Evolutionary conservation across 139 green algal species (phyloP), one percentile per base, ranked within the genome.

Genomic region (Medakamo hakoo): DNA sequence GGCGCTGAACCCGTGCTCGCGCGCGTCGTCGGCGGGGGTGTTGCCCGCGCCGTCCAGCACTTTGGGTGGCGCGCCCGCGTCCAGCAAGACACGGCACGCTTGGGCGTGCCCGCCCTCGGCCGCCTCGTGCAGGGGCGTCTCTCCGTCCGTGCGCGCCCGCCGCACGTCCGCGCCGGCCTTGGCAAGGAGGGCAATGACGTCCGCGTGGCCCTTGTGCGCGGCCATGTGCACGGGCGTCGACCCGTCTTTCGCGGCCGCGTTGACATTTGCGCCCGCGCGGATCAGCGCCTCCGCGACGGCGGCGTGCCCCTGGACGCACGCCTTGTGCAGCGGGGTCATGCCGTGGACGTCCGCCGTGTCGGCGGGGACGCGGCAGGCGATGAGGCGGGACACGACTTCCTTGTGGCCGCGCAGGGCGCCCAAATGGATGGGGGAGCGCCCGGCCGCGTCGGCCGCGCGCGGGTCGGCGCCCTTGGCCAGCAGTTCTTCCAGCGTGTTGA

Each of bases 181-280:
- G 3, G 72, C 40, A 4, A 78, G 72, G 22, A 72, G 30, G 26
- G 58, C 68, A 23, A 68, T 27, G 21, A 75, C 59, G 23, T 66
- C 59, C 20, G 55, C 40, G 23, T 75, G 69, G 14, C 64, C 68
- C 58, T 69, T 76, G 30, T 57, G 65, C 20, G 64, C 68, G 23
- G 72, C 72, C 29, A 78, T 55, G 29, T 75, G 68, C 40, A 74
- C n/a, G 22, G 72, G 63, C 24, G 72, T 78, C 20, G 69, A 62
- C 1, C 66, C 66, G 24, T 66, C 66, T 48, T 64, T 40, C 23
- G 62, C 56, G 30, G 3, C 14, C 16, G 64, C 64, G 62, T 63
- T 49, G 19, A 60, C 29, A 16, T 69, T 27, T 4, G 64, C 64
- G 5, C 55, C 59, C 28, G 58, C 55, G 24, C 29, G 28, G 4